Conservation (phyloP, 2,329 filamentous ascomycete genomes). For the Helicocarpus griseus region DNA sequence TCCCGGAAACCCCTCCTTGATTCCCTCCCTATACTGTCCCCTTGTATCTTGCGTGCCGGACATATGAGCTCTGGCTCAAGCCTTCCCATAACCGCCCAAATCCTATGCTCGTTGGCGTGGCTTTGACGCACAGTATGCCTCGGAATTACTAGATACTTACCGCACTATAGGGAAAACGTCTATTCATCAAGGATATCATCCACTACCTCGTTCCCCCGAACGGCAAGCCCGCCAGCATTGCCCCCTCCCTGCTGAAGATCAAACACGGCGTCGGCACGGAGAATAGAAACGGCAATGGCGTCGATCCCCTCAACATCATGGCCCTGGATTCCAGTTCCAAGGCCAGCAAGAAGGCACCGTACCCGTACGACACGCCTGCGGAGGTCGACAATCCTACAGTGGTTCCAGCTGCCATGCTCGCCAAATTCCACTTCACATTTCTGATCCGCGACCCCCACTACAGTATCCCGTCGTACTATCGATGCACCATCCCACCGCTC, state of each 20-base stretch:
- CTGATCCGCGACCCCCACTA: conserved; percentile 91
- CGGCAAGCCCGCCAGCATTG: conserved; percentile 57
- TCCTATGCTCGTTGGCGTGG: not conserved
- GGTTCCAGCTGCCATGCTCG: conserved; percentile 62
- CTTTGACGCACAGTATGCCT: conserved; percentile 4
- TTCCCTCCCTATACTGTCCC: not conserved
- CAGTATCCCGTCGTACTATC: conserved; percentile 87
- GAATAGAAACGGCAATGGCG: conserved; percentile 19
- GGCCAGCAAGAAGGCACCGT: conserved; percentile 33
- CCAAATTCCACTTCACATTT: conserved; percentile 87
- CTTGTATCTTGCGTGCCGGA: not conserved
- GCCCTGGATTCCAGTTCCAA: conserved; percentile 16
- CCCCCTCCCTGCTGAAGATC: conserved; percentile 59
- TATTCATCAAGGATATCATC: conserved; percentile 97
- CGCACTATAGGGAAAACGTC: conserved; percentile 62
- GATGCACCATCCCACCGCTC: conserved; percentile 84
- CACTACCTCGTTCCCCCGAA: conserved; percentile 80
- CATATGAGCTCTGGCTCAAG: not conserved
- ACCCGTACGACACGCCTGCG: conserved; percentile 47
- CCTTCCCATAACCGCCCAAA: not conserved
- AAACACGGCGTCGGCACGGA: conserved; percentile 52
- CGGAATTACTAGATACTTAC: conserved; percentile 29
- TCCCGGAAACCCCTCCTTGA: not conserved
- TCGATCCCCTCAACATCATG: conserved; percentile 21
- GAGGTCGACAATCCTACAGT: conserved; percentile 76